phyloP scores from a whole-genome alignment of 306 rosid species.

The Gynostemma pentaphyllum region DNA sequence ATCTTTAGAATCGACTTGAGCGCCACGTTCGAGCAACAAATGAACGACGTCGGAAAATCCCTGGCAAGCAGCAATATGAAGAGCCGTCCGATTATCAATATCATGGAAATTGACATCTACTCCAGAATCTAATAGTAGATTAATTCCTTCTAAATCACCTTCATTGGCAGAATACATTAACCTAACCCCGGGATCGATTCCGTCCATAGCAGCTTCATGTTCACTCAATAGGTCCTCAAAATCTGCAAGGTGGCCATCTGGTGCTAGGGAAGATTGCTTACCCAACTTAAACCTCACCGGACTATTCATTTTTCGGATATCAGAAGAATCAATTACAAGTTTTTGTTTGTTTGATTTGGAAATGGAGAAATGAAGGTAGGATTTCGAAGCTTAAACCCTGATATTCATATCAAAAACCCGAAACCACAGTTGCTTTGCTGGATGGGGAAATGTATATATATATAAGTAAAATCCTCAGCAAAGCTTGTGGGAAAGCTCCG shows the following conservation, averaged over 20 bases:
- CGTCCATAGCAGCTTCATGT: slow-evolving; percentile 6
- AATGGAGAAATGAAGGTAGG: not conserved
- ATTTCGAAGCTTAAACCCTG: not conserved
- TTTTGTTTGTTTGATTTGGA: too few relatives aligned
- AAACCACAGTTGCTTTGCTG: not conserved
- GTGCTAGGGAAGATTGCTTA: slow-evolving; percentile 84
- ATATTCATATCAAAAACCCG: too few relatives aligned
- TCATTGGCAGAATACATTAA: slow-evolving; percentile 72
- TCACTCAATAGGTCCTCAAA: slow-evolving; percentile 13
- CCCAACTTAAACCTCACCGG: slow-evolving; percentile 53
- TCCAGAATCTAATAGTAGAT: slow-evolving; percentile 50
- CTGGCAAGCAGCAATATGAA: slow-evolving; percentile 85
- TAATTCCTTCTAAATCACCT: slow-evolving; percentile 73
- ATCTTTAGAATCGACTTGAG: slow-evolving; percentile 50
- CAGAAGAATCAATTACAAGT: not conserved
- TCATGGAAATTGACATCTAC: slow-evolving; percentile 64
- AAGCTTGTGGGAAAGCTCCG: not conserved
- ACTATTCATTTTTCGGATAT: slow-evolving; percentile 35
- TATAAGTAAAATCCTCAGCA: too few relatives aligned
- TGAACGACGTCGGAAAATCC: slow-evolving; percentile 51
- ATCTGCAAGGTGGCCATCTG: slow-evolving; percentile 24
- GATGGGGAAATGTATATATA: not conserved
- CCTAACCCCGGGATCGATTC: slow-evolving; percentile 53
- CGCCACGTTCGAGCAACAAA: slow-evolving; percentile 55
- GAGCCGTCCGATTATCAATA: slow-evolving; percentile 75